These are phyloP conservation scores for Arthrinium phaeospermum DNA, from an alignment of 2,329 filamentous ascomycete species.

Conservation along the genomic window DNA sequence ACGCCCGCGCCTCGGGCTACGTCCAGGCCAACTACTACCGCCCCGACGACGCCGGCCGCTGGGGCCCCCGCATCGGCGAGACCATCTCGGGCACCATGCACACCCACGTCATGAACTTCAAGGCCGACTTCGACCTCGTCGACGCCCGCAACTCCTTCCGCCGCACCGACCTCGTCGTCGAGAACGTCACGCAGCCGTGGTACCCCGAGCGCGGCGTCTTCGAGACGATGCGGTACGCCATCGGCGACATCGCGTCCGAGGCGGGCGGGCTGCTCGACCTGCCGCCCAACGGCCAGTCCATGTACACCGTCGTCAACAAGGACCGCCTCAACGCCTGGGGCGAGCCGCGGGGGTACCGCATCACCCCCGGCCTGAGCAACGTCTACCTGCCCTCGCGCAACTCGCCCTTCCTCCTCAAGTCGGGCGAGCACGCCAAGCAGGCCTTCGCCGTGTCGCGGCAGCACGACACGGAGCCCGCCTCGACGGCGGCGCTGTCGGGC, in stretches of 20 bases:
- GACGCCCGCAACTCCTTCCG: constrained; percentile 29
- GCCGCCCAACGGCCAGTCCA: constrained; percentile 40
- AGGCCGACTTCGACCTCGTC: constrained; percentile 31
- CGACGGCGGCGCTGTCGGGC: constrained; percentile 35
- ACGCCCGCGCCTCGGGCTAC: constrained; percentile 42
- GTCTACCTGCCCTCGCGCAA: constrained; percentile 39
- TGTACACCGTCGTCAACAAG: constrained; percentile 44
- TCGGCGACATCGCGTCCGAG: constrained; percentile 30
- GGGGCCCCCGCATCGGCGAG: constrained; percentile 26
- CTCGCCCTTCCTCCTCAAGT: constrained; percentile 39
- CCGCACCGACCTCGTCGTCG: constrained; percentile 32
- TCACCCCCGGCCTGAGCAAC: constrained; percentile 39
- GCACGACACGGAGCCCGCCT: constrained; percentile 48
- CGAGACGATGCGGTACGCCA: constrained; percentile 32
- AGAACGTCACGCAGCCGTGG: constrained; percentile 31
- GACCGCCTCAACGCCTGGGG: constrained; percentile 44
- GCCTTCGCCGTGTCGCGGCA: constrained; percentile 46
- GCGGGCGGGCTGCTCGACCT: constrained; percentile 33
- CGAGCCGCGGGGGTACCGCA: constrained; percentile 45
- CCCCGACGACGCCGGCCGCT: constrained; percentile 22
- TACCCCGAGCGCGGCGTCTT: constrained; percentile 33
- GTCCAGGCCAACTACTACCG: constrained; percentile 34
- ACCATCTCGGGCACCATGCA: constrained; percentile 29
- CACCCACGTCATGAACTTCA: constrained; percentile 30
- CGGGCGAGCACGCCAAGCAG: constrained; percentile 39